These are phyloP conservation scores for Saposhnikovia divaricata DNA, from an alignment of 129 eudicot genomes.

Conservation along the genomic window DNA sequence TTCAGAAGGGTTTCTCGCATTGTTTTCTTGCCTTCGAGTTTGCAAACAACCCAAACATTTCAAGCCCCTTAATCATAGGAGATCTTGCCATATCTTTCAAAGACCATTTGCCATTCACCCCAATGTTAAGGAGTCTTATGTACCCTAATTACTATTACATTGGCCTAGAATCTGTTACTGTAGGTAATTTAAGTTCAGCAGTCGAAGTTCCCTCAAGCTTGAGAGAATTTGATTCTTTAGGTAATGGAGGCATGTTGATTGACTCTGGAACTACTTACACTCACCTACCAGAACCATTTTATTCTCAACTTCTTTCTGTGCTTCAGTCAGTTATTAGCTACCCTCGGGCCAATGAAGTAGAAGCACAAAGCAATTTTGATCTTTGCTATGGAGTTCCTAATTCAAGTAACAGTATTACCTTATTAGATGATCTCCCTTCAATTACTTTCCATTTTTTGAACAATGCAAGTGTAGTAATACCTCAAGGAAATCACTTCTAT, in stretches of 20 bases:
- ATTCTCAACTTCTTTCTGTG: conserved; percentile 33
- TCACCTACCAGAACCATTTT: conserved; percentile 63
- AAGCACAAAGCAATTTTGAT: conserved; percentile 45
- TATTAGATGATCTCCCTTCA: conserved; percentile 45
- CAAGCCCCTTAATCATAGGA: conserved; percentile 66
- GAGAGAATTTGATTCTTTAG: conserved; percentile 47
- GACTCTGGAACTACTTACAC: conserved; percentile 83
- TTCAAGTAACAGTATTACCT: conserved; percentile 20
- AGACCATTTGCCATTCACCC: conserved; percentile 54
- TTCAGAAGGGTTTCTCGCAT: conserved; percentile 70
- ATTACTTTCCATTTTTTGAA: conserved; percentile 68
- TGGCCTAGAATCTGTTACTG: conserved; percentile 51
- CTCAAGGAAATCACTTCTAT: conserved; percentile 53
- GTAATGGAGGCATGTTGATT: conserved; percentile 68
- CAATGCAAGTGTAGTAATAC: conserved; percentile 53
- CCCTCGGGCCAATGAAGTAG: conserved; percentile 52
- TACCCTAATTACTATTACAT: conserved; percentile 71
- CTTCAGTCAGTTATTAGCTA: conserved; percentile 33
- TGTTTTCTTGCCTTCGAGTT: conserved; percentile 75
- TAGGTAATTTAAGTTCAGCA: conserved; percentile 28
- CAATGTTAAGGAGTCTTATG: conserved; percentile 55
- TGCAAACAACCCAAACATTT: conserved; percentile 68
- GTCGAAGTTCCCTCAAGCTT: conserved; percentile 46
- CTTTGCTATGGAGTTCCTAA: conserved; percentile 62
- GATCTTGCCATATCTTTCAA: conserved; percentile 64